These are phyloP conservation scores for Plectosphaerella sp. DNA, from an alignment of 2,329 filamentous ascomycete species.

Conservation along the genomic window DNA sequence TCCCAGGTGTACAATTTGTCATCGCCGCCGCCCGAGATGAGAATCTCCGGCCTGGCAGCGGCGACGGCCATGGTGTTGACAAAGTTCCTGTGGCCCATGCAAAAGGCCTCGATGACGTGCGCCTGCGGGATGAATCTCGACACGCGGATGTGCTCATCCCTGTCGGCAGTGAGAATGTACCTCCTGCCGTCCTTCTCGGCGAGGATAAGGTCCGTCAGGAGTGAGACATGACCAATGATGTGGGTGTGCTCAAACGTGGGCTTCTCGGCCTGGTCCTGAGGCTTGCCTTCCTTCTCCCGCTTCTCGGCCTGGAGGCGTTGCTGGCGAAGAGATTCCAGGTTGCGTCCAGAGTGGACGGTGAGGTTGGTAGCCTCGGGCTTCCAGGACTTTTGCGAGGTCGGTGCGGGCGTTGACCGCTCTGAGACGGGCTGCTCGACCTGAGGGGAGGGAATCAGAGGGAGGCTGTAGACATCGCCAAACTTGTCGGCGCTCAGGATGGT, in stretches of 20 bases:
- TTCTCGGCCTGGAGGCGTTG: constrained; percentile 45
- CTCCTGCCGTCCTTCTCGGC: constrained; percentile 35
- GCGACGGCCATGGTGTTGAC: constrained; percentile 72
- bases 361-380: constrained; percentile 51
- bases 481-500: constrained; percentile 87
- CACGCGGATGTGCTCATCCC: constrained; percentile 76
- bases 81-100: constrained; percentile 83
- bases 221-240: constrained; percentile 88
- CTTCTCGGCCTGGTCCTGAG: constrained; percentile 25
- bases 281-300: constrained; percentile 16
- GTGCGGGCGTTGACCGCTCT: constrained; percentile 15
- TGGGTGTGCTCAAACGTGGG: constrained; percentile 68
- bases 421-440: constrained; percentile 7
- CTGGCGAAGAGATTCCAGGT: constrained; percentile 54
- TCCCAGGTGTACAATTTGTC: constrained; percentile 75
- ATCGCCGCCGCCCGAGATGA: constrained; percentile 88
- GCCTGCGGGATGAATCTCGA: constrained; percentile 78
- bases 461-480: constrained; percentile 90
- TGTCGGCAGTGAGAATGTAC: constrained; percentile 53
- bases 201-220: constrained; percentile 73
- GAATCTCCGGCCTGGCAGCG: constrained; percentile 45
- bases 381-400: constrained; percentile 20
- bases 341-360: constrained; percentile 62
- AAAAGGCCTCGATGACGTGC: constrained; percentile 85
- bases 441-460: constrained; percentile 59